Evolutionary conservation across 2,329 filamentous ascomycete species (phyloP).

Genomic region (Fusarium continuum): DNA sequence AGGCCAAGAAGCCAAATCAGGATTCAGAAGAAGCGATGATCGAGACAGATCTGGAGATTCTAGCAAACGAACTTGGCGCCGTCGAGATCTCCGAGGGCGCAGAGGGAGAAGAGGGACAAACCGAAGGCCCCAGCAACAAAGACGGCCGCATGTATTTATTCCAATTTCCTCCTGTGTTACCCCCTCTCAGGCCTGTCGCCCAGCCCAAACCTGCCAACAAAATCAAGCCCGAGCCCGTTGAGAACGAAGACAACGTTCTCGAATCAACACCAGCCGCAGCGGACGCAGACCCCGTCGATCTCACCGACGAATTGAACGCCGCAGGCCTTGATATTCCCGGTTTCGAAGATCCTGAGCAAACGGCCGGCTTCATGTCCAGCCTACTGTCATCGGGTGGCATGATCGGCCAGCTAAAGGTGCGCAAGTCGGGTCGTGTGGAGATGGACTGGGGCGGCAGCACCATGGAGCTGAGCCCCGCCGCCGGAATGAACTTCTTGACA

Average conservation of each 20-base stretch:
- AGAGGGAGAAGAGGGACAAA: conserved; percentile 42
- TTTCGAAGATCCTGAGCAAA: conserved; percentile 48
- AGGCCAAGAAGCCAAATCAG: conserved; percentile 45
- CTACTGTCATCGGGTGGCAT: conserved; percentile 63
- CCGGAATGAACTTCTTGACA: conserved; percentile 65
- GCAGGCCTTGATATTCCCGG: conserved; percentile 16
- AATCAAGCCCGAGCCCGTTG: conserved; percentile 55
- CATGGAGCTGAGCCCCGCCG: conserved; percentile 61
- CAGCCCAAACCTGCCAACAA: conserved; percentile 40
- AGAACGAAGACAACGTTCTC: conserved; percentile 52
- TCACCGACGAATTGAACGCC: conserved; percentile 51
- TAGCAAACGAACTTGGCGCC: conserved; percentile 55
- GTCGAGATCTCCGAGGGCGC: conserved; percentile 44
- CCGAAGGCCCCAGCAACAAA: conserved; percentile 48
- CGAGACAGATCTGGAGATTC: conserved; percentile 53
- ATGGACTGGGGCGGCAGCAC: conserved; percentile 69
- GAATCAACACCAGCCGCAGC: conserved; percentile 42
- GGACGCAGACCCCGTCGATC: conserved; percentile 50
- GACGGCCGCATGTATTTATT: conserved; percentile 71
- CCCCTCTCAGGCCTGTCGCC: conserved; percentile 56
- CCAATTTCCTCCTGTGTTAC: conserved; percentile 70
- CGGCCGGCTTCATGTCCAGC: conserved; percentile 50
- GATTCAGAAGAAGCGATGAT: conserved; percentile 54
- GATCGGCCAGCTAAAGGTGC: conserved; percentile 68
- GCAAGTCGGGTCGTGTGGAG: conserved; percentile 69